Base-by-base conservation (phyloP, 768 basidiomycete species). In the Phlegmacium glaucopus region DNA sequence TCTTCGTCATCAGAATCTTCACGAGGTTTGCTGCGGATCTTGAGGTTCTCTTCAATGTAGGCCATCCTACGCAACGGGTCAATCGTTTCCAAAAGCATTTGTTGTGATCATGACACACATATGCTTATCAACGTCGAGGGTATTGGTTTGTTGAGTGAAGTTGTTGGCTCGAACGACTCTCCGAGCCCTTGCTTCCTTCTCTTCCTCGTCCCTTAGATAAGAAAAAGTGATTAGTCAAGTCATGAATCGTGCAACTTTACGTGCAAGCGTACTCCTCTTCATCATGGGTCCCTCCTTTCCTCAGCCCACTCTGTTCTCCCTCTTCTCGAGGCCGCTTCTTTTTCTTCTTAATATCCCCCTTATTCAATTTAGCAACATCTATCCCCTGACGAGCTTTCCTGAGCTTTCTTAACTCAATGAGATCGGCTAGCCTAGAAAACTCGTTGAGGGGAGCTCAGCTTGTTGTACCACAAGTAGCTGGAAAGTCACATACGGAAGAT, bases 121-220 rank as follows among this genome's bases (percentile, higher is more conserved):
- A 60, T 98, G 96, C 61, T 97, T 98, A 71, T 99, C 95, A 18
- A 96, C 94, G 61, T 97, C 95, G 16, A 97, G 76, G 1, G 84
- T 82, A 62, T 96, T 95, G 4, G 95, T 99, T 68, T 97, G 95
- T 53, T 94, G 91, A 0, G 96, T 99, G 62, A 99, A 98, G 69
- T 96, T 96, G 67, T 90, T 95, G 16, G 82, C 72, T 34, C 92
- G 75, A 2, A 94, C 85, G 5, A 85, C 79, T 42, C 83, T 74
- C 49, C 90, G 75, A 9, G 88, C 83, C 48, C 80, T 85, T 2
- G 85, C 80, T 44, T 83, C 82, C 26, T 82, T 78, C 38, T 84
- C 83, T 35, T 79, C 79, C 50, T 78, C 74, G 32, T 87, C 83
- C 1, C 81, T 85, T 6, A 22, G 9, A 22, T 13, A 29, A 38